Evolutionary conservation across 2,329 filamentous ascomycete genomes (phyloP).

Genomic region (Alternaria triticimaculans): DNA sequence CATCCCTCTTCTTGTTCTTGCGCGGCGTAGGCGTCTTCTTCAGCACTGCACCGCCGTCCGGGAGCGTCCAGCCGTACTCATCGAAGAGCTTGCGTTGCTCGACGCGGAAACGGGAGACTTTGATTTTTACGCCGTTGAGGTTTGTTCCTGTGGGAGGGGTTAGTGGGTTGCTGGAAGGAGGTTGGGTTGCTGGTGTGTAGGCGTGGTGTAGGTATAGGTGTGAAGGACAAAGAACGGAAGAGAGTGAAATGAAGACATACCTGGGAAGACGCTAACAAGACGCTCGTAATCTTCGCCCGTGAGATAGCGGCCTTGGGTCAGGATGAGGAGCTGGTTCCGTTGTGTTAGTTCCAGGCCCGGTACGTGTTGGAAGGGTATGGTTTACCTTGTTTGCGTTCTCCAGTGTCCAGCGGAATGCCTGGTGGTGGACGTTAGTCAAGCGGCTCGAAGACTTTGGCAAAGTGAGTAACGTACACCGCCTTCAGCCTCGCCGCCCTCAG

Average conservation of each 20-base stretch:
- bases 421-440: background rate
- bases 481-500: background rate
- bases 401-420: background rate
- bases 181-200: too few species aligned
- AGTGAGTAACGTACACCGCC: background rate
- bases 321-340: background rate
- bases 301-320: background rate
- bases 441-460: too few species aligned
- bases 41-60: background rate
- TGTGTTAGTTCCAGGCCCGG: background rate
- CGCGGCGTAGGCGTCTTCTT: background rate
- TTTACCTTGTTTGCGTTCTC: background rate
- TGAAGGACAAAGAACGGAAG: too few species aligned
- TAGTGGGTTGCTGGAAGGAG: background rate
- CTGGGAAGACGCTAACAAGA: background rate
- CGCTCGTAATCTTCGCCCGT: background rate
- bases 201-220: too few species aligned
- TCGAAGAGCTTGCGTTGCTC: background rate
- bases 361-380: background rate
- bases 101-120: background rate
- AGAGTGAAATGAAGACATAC: background rate
- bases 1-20: slow-evolving; percentile 6
- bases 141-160: background rate
- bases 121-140: background rate
- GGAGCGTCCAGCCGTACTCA: background rate